Evolutionary conservation across 164 flowering plant species (phyloP), one percentile per base, ranked within the genome.

Genomic region (Sextonia rubra): DNA sequence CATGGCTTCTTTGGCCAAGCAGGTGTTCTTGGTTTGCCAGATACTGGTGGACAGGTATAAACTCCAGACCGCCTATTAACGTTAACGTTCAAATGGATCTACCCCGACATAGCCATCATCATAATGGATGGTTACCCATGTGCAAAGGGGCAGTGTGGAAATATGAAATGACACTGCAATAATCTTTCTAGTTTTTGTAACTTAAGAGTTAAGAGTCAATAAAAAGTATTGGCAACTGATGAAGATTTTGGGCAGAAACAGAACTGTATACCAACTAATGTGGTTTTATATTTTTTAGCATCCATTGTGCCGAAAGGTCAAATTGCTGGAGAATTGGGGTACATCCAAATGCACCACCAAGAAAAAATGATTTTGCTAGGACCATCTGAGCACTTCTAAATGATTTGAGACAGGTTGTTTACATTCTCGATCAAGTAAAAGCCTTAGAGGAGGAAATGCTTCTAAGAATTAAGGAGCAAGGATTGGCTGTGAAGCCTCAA

Each of bases 1-100:
- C 99, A 95, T 73, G 99, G 99, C 32, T 95, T 87, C 81, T 95
- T 95, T 68, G 99, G 97, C 44, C 99, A 95, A 80, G 68, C 92
- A 7, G 89, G 88, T 69, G 99, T 95, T 71, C 93, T 95, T 5
- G 99, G 98, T 58, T 85, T 93, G 84, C 99, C 99, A 3, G 99
- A 95, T 75, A 95, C 98, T 23, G 99, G 98, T 23, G 99, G 99
- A n/a, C 99, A 95, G 92, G 99, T 92, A 77, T 17, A 48, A 30
- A 18, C 44, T 52, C 23, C 67, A 44, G 26, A 37, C 44, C 44
- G 8, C 44, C 1, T 37, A 8, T 1, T 7, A 37, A 37, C 8
- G 44, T 37, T 37, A 37, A 37, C 9, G 11, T 37, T 37, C 44
- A 37, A 37, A 37, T 37, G 44, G 44, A 7, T 37, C 44, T 37